Conservation (phyloP, 2,329 filamentous ascomycete species). For the Paracamarosporium sp. region DNA sequence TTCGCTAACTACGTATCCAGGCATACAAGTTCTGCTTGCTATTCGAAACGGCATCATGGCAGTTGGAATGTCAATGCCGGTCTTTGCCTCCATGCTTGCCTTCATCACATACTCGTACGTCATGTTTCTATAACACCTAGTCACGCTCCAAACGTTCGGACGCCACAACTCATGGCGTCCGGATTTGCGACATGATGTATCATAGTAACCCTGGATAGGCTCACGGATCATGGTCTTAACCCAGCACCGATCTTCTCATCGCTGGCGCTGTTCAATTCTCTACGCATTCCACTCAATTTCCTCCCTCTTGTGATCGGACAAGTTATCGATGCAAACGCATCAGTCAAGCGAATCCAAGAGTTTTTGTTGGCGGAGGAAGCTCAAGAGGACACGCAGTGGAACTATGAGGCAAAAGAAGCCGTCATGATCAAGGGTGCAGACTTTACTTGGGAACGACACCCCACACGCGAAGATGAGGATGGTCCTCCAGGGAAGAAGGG, state of each 20-base stretch:
- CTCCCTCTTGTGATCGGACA: slow-evolving; percentile 88
- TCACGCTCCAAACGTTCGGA: no score
- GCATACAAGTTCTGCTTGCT: slow-evolving; percentile 73
- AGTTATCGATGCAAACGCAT: slow-evolving; percentile 87
- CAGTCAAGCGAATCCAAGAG: slow-evolving; percentile 83
- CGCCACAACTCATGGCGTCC: no score
- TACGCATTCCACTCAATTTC: slow-evolving; percentile 88
- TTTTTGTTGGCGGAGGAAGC: slow-evolving; percentile 88
- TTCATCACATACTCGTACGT: slow-evolving; percentile 76
- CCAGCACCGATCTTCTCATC: slow-evolving; percentile 90
- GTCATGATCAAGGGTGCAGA: slow-evolving; percentile 74
- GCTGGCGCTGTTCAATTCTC: slow-evolving; percentile 87
- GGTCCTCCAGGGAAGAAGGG: slow-evolving; percentile 23
- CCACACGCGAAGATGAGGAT: slow-evolving; percentile 57
- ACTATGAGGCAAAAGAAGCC: slow-evolving; percentile 59
- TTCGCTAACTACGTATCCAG: no score
- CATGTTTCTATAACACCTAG: neutral
- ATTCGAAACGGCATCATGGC: slow-evolving; percentile 87
- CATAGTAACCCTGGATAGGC: slow-evolving; percentile 10
- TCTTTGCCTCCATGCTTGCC: slow-evolving; percentile 93
- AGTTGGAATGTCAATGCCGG: slow-evolving; percentile 82
- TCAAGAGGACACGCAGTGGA: slow-evolving; percentile 70
- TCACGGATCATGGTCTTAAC: slow-evolving; percentile 70
- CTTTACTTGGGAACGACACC: slow-evolving; percentile 85
- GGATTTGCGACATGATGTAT: no score